Base-by-base conservation (phyloP, 345 rosid species). In the Heritiera fomes region DNA sequence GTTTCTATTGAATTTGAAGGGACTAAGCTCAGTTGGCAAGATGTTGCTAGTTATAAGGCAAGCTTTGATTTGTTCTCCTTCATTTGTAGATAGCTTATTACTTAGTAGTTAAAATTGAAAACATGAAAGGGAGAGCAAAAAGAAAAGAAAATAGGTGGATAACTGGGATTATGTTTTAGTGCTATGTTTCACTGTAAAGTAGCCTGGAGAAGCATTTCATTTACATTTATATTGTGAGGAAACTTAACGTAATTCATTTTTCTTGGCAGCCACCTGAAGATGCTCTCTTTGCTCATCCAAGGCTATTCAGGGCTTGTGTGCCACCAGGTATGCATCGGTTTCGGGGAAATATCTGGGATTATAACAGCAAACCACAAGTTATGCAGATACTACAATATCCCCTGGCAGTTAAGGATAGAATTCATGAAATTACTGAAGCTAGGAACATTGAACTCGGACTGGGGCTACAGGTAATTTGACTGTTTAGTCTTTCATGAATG, bases 291-390 rank as follows among this genome's bases (percentile, higher is more conserved):
- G 91, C 97, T 61, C 97, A 91, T 81, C 97, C 99, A 43, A 92
- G 98, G 88, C 93, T 94, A 14, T 96, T 94, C 82, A 91, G 99
- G 86, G 97, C 97, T 43, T 96, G 98, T 63, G 94, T 92, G 65
- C 99, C 99, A 0, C 99, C 98, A 4, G 99, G 98, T 73, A 92
- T 96, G 92, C 98, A 96, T 87, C 90, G 98, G 62, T 96, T 96
- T 83, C 90, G 95, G 80, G 99, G 99, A 52, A 96, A 96, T 84
- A 80, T 94, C 49, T 96, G 99, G 98, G 99, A 96, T 85, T 94
- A 87, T 80, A 97, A 94, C 68, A 85, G 92, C 87, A 91, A 89
- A 85, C 97, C 93, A 2, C 86, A 88, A 71, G 97, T 93, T 58
- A 88, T 90, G 97, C 89, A 80, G 80, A 81, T 87, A 1, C 82